phyloP scores from a whole-genome alignment of 2,329 filamentous ascomycete species.

The Colletotrichum nymphaeae region DNA sequence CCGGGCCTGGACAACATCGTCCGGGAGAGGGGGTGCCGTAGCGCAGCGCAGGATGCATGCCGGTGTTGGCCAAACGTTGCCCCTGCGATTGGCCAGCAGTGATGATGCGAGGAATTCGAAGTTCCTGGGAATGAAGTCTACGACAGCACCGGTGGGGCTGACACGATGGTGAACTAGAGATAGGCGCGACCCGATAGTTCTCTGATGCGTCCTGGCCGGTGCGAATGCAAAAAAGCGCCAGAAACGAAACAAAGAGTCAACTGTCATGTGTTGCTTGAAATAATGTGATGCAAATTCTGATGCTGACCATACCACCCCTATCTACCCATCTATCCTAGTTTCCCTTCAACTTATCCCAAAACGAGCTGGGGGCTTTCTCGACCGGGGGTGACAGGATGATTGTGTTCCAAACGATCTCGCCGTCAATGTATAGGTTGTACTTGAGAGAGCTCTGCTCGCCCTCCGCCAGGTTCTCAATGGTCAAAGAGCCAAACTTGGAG shows the following conservation, averaged over 20 bases:
- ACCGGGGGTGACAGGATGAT: conserved; percentile 61
- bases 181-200: too few relatives aligned
- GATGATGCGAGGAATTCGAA: neutral
- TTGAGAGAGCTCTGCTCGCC: conserved; percentile 78
- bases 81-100: neutral
- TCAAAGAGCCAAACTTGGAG: conserved; percentile 87
- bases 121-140: neutral
- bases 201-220: neutral
- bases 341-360: conserved; percentile 59
- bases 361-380: conserved; percentile 48
- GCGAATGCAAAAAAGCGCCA: too few relatives aligned
- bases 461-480: conserved; percentile 76
- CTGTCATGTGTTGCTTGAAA: neutral
- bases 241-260: too few relatives aligned
- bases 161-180: neutral
- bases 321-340: conserved; percentile 16
- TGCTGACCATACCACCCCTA: neutral
- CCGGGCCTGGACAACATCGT: neutral
- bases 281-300: neutral
- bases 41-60: neutral
- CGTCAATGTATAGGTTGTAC: conserved; percentile 87
- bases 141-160: neutral
- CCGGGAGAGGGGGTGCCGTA: neutral
- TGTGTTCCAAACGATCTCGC: conserved; percentile 80
- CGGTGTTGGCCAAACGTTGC: neutral